These are phyloP conservation scores for Lactarius vividus DNA, from an alignment of 768 basidiomycete species.

Conservation along the genomic window DNA sequence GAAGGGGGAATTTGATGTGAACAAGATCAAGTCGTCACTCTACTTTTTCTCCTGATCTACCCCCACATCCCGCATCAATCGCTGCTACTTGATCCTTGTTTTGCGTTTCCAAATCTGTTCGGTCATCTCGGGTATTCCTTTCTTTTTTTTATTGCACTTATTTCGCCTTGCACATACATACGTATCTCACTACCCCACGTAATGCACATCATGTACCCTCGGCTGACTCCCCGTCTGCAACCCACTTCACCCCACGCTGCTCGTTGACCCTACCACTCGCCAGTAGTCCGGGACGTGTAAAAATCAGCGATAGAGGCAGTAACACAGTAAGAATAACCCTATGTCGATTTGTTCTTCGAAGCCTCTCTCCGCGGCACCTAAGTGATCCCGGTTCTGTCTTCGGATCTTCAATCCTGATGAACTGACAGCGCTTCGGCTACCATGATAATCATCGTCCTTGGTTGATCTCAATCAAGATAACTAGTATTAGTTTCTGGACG, in stretches of 20 bases:
- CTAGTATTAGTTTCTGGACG: neutral
- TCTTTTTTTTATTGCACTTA: slow-evolving; percentile 15
- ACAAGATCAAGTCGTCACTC: slow-evolving; percentile 70
- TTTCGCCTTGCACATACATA: slow-evolving; percentile 4
- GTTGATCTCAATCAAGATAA: neutral
- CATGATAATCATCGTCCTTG: neutral
- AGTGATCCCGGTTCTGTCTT: neutral
- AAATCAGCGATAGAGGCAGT: neutral
- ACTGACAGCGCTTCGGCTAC: neutral
- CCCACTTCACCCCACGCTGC: neutral
- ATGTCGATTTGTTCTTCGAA: neutral
- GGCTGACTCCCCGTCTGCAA: neutral
- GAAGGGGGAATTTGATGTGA: slow-evolving; percentile 85
- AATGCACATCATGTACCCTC: slow-evolving; percentile 14
- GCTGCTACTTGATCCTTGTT: neutral
- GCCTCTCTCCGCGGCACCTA: neutral
- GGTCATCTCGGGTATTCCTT: neutral
- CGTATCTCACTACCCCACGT: slow-evolving; percentile 2
- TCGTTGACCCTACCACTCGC: no score
- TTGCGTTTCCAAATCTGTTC: neutral
- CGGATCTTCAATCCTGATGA: neutral
- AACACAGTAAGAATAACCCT: neutral
- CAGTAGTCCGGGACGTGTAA: neutral
- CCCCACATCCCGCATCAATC: neutral
- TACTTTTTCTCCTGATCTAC: slow-evolving; percentile 89